Base-by-base conservation (phyloP, 75 land plant genomes). In the Adiantum capillusveneris region DNA sequence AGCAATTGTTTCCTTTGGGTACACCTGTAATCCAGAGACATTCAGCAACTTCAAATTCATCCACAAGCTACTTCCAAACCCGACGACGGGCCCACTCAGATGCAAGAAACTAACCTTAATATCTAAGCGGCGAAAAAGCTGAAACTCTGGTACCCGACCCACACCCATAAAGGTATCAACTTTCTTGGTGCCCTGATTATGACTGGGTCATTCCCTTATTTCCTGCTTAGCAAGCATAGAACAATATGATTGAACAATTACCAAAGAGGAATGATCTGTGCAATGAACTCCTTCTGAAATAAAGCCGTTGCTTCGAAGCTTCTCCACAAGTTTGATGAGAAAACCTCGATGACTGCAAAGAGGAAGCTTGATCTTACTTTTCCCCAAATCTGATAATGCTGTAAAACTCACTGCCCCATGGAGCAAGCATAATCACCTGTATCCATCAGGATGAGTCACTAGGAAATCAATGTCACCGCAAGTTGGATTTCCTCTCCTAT, bases 391-490 rank as follows among this genome's bases (percentile, higher is more conserved):
- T n/a, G n/a, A n/a, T n/a, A n/a, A n/a, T n/a, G n/a, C n/a, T n/a
- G n/a, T n/a, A n/a, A n/a, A n/a, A n/a, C n/a, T n/a, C n/a, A n/a
- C n/a, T n/a, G n/a, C n/a, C n/a, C n/a, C n/a, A n/a, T n/a, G n/a
- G n/a, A n/a, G n/a, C n/a, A n/a, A n/a, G n/a, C n/a, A 25, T 46
- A 36, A 16, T 2, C 34, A 65, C 67, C 67, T 65, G 25, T 13
- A 28, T 3, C 67, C 67, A 56, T 65, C 67, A 11, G 42, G 67
- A 65, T 65, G 67, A 41, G 67, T 65, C 1, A 41, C 31, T 6
- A 65, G 44, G 46, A 65, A 22, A 28, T 65, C 67, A 56, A 65
- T 43, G 31, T 65, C 67, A 25, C 67, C 67, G 56, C 67, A 65
- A 3, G 67, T 65, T 1, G 42, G 3, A 13, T 65, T 37, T 1